Percentiles rank a stretch among this genome's conserved stretches.
Evolutionary conservation across 345 rosid genomes (phyloP).

Genomic region (Lenwebbia sp.): DNA sequence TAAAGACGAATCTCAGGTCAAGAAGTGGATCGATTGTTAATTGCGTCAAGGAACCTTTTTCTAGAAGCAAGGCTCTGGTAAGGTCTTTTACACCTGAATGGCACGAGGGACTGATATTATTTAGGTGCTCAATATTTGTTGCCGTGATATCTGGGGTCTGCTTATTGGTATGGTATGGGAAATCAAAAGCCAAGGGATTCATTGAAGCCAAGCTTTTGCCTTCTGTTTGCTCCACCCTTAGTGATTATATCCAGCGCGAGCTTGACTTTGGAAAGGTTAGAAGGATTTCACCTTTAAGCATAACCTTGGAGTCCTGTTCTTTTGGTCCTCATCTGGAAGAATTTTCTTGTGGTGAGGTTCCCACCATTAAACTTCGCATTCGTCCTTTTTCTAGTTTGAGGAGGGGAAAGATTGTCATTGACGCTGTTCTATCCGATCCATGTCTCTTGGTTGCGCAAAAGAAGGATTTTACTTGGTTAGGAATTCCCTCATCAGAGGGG

Average conservation of each 20-base stretch:
- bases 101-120: conserved; percentile 67
- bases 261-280: conserved; percentile 74
- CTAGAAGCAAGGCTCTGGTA: conserved; percentile 47
- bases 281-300: conserved; percentile 71
- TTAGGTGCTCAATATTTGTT: conserved; percentile 64
- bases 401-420: conserved; percentile 80
- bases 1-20: conserved; percentile 51
- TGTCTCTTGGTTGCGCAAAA: conserved; percentile 64
- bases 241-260: conserved; percentile 73
- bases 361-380: conserved; percentile 66
- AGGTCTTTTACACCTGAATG: conserved; percentile 54
- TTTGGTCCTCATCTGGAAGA: conserved; percentile 73
- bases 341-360: conserved; percentile 87
- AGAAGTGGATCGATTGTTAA: conserved; percentile 47
- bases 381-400: conserved; percentile 85
- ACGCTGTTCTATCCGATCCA: conserved; percentile 74
- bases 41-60: conserved; percentile 51
- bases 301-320: conserved; percentile 74
- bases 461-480: conserved; percentile 89
- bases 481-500: conserved; percentile 62
- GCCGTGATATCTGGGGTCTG: conserved; percentile 80
- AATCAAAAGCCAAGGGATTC: conserved; percentile 55
- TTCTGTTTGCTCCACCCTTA: conserved; percentile 65
- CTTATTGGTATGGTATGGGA: conserved; percentile 86
- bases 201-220: conserved; percentile 79